phyloP scores from a whole-genome alignment of 2,329 filamentous ascomycete species.

The Phialophora expanda region DNA sequence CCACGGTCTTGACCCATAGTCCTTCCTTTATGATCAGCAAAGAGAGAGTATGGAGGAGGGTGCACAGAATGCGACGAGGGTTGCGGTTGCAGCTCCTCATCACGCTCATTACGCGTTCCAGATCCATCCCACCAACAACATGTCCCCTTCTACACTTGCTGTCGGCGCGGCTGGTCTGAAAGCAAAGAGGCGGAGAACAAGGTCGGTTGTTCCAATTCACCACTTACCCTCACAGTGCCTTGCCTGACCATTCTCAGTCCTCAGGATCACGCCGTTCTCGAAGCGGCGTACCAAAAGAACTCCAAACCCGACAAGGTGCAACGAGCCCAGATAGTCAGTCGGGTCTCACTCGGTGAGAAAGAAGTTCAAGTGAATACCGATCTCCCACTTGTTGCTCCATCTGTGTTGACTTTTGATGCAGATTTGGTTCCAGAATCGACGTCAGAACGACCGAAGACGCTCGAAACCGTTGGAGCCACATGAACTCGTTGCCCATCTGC shows the following conservation, averaged over 20 bases:
- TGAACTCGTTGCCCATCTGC: slow-evolving; percentile 63
- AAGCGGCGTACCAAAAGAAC: slow-evolving; percentile 82
- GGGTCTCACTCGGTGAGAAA: slow-evolving; percentile 88
- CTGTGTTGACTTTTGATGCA: slow-evolving; percentile 49
- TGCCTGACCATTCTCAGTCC: slow-evolving; percentile 60
- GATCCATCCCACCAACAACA: slow-evolving; percentile 16
- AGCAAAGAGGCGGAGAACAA: slow-evolving; percentile 37
- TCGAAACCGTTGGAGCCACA: slow-evolving; percentile 80
- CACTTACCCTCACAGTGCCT: not conserved
- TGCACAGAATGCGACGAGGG: slow-evolving; percentile 7
- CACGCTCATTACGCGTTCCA: slow-evolving; percentile 23
- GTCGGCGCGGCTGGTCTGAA: slow-evolving; percentile 16
- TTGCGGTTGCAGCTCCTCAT: not conserved
- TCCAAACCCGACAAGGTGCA: slow-evolving; percentile 90
- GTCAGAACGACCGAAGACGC: slow-evolving; percentile 90
- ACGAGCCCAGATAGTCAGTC: slow-evolving; percentile 80
- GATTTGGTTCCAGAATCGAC: slow-evolving; percentile 98
- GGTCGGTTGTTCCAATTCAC: slow-evolving; percentile 23
- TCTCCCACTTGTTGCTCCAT: slow-evolving; percentile 32
- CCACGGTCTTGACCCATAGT: slow-evolving; percentile 10
- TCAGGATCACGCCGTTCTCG: slow-evolving; percentile 86
- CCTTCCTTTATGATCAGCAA: not conserved
- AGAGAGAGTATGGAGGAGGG: slow-evolving; percentile 18
- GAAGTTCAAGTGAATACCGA: slow-evolving; percentile 78
- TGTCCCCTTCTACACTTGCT: slow-evolving; percentile 17